A percentile compares a stretch with the other conserved stretches of the same genome.
Conservation (phyloP, 176 grass and related monocot genomes). For the Echinochloa phyllopogon region DNA sequence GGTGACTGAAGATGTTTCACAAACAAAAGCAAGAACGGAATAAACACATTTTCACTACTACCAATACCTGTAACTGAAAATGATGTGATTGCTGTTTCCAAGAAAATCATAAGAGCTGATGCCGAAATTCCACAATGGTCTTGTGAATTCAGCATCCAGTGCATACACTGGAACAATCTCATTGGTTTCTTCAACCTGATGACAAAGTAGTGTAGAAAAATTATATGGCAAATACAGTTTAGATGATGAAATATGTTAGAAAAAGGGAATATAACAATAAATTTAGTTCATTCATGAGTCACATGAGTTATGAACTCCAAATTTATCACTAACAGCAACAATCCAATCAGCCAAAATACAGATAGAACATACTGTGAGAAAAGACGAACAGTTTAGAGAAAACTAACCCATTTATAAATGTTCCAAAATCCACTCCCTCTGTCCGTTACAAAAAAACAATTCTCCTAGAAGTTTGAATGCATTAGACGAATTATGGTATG, state of each 20-base stretch:
- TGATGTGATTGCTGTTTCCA: slow-evolving; percentile 60
- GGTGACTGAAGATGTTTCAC: slow-evolving; percentile 30
- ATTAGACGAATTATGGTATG: slow-evolving; percentile 23
- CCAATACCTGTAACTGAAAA: slow-evolving; percentile 95
- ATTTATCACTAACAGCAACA: slow-evolving; percentile 23
- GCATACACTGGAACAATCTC: slow-evolving; percentile 70
- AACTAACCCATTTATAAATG: slow-evolving; percentile 86
- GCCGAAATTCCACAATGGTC: slow-evolving; percentile 89
- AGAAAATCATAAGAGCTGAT: slow-evolving; percentile 91
- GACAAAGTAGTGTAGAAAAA: slow-evolving; percentile 26
- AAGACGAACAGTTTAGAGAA: slow-evolving; percentile 14
- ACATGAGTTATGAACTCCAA: neutral
- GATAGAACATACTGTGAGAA: neutral
- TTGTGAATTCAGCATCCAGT: slow-evolving; percentile 89
- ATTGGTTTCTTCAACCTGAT: slow-evolving; percentile 79
- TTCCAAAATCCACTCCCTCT: slow-evolving; percentile 93
- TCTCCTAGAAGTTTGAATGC: slow-evolving; percentile 65
- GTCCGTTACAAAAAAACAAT: slow-evolving; percentile 94
- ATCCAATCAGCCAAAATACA: slow-evolving; percentile 1
- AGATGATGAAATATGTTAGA: neutral
- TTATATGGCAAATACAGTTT: slow-evolving; percentile 24
- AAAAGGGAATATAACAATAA: neutral
- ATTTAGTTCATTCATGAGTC: neutral
- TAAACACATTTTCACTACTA: slow-evolving; percentile 29
- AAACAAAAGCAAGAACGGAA: neutral